phyloP scores from a whole-genome alignment of 192 early-diverging fungal genomes.

The Rhizophagus clarus region DNA sequence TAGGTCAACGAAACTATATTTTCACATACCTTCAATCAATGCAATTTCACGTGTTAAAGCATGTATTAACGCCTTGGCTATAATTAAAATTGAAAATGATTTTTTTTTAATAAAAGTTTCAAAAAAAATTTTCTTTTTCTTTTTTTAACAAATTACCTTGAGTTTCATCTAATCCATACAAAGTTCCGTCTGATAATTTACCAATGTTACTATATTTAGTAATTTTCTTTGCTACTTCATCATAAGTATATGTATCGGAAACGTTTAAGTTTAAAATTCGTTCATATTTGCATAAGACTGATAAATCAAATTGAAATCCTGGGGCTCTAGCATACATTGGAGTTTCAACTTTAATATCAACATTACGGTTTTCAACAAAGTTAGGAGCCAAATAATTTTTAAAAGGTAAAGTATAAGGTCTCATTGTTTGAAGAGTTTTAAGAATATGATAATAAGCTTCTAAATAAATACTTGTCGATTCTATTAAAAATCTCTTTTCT shows the following conservation, averaged over 20 bases:
- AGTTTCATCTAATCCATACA: too few relatives aligned
- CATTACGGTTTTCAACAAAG: too few relatives aligned
- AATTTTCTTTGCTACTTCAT: too few relatives aligned
- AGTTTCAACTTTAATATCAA: conserved; percentile 20
- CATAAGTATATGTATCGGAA: too few relatives aligned
- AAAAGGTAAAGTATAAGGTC: conserved; percentile 40
- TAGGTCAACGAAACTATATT: too few relatives aligned
- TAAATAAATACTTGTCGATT: conserved; percentile 41
- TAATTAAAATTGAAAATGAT: neutral
- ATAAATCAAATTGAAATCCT: conserved; percentile 37
- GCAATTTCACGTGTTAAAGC: conserved; percentile 52
- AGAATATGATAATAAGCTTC: conserved; percentile 43
- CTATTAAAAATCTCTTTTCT: conserved; percentile 40
- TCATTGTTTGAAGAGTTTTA: conserved; percentile 37
- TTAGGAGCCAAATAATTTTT: conserved; percentile 42
- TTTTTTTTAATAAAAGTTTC: too few relatives aligned
- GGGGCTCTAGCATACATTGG: conserved; percentile 45
- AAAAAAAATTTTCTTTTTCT: too few relatives aligned
- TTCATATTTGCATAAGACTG: conserved; percentile 7
- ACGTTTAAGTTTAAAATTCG: neutral
- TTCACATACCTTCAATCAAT: conserved; percentile 48
- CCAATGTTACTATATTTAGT: too few relatives aligned
- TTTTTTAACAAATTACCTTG: too few relatives aligned
- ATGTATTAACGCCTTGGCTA: conserved; percentile 44
- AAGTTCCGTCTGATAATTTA: too few relatives aligned